Evolutionary conservation across 306 rosid species (phyloP).

Genomic region (Vigna radiata): DNA sequence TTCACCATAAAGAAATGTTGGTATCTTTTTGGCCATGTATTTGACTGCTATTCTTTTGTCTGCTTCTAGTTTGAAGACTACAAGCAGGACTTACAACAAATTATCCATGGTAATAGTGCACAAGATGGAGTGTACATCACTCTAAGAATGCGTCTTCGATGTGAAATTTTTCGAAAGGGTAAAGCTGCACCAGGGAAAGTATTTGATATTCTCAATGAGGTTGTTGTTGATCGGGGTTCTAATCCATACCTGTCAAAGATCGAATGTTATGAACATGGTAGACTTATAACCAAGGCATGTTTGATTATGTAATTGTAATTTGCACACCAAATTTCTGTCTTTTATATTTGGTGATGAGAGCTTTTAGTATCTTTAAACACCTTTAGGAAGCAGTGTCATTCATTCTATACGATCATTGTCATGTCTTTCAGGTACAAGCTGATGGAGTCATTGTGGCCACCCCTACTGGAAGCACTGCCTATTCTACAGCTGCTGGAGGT

Average conservation of each 20-base stretch:
- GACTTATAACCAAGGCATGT: conserved; percentile 95
- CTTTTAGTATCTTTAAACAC: conserved; percentile 18
- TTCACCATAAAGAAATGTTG: conserved; percentile 37
- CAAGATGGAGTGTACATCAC: conserved; percentile 95
- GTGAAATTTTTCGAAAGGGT: conserved; percentile 90
- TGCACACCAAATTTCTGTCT: conserved; percentile 15
- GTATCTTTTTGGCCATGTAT: conserved; percentile 24
- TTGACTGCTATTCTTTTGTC: conserved; percentile 51
- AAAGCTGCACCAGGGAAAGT: conserved; percentile 95
- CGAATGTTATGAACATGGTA: conserved; percentile 91
- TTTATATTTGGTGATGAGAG: conserved; percentile 29
- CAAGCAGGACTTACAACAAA: conserved; percentile 72
- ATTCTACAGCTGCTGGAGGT: conserved; percentile 99
- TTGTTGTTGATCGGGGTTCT: conserved; percentile 96
- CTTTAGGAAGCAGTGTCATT: conserved; percentile 40
- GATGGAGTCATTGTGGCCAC: conserved; percentile 98
- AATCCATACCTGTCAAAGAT: conserved; percentile 98
- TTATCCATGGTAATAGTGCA: conserved; percentile 85
- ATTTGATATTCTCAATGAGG: conserved; percentile 88
- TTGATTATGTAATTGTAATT: conserved; percentile 39
- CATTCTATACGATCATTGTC: conserved; percentile 30
- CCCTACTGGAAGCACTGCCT: conserved; percentile 99
- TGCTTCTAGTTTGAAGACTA: conserved; percentile 75
- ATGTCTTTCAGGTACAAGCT: conserved; percentile 85
- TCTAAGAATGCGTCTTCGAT: conserved; percentile 94